Evolutionary conservation across 495 filamentous ascomycete genomes (phyloP), one percentile per base, ranked within the genome.

Genomic region (Tricharina praecox): DNA sequence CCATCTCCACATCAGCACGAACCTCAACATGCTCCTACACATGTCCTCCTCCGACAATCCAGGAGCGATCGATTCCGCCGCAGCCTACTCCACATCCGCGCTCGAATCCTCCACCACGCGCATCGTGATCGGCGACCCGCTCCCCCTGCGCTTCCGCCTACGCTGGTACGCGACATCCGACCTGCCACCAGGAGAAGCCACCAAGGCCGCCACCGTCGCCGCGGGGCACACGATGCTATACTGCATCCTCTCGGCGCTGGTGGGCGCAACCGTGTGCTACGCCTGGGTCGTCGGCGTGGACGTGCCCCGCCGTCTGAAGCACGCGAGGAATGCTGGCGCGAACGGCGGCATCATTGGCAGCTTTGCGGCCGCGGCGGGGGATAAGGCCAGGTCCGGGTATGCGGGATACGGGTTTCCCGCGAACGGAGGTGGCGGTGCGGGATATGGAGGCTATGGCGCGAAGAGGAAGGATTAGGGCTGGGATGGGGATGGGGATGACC

Each of bases 1-100:
- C 56, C 90, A 97, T 61, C 69, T 97, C 51, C 90, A 97, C 67
- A 78, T 97, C 58, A 78, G 77, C 61, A 86, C 86, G 7, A 73
- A 79, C 50, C 71, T 97, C 62, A 95, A 95, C 62, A 30, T 61
- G 13, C 38, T 61, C 15, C 47, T 61, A n/a, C 58, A 61, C 45
- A 19, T 61, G 3, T 41, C 58, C 10, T 41, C 52, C 7, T 40
- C 42, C 8, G n/a, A n/a, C n/a, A 19, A 24, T 63, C 72, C 71
- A 13, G 86, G 84, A 30, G 75, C 83, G 4, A 73, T 97, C 33
- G 85, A 81, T 50, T 75, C 83, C 20, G 85, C 79, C 16, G 79
- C 82, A 3, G 90, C 87, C 5, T 97, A 97, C 63, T 81, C 75
- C 28, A 77, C 81, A 3, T 82, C 82, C 9, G 77, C 82, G 20